Evolutionary conservation across 805 yeast species (phyloP), one percentile per base, ranked within the genome.

Genomic region (Lachancea quebecensis): DNA sequence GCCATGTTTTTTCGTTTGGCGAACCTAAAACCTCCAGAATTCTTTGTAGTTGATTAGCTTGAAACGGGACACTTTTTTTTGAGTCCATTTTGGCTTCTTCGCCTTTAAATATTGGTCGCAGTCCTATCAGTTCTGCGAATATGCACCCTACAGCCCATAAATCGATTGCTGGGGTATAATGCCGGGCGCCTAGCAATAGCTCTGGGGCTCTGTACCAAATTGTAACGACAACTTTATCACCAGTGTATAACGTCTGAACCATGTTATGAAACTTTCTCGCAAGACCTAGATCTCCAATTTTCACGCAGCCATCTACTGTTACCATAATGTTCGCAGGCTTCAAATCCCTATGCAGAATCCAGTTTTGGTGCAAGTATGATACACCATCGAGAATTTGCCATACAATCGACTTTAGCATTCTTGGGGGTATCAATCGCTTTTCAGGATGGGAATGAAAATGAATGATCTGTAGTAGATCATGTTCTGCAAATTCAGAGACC

Each of bases 311-410:
- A 47, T 77, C 79, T 8, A 81, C 74, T 0, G 96, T 80, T 0
- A 91, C 95, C 98, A 91, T 93, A 52, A 93, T 91, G 66, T 91
- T 91, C 2, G 99, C 99, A 1, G 99, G 99, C 58, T 93, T 93
- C 51, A 93, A 73, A 66, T 93, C 99, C 50, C 99, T 74, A 65
- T 93, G 99, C 41, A 93, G 70, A 2, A 93, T 81, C 98, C 99
- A 93, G 65, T 93, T 91, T 63, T 89, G 91, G 65, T 93, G 99
- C 36, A 93, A 66, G 59, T 82, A 93, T 0, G 89, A 79, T 2
- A 93, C 90, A 3, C 99, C 99, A 56, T 86, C 86, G 25, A 93
- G 64, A 4, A 95, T 82, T 67, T 93, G 99, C 89, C 93, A 89
- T 64, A 88, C 75, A 25, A 90, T 82, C 1, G 95, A 84, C 58